A percentile compares a stretch with the other conserved stretches of the same genome.
phyloP scores from a whole-genome alignment of 345 rosid genomes.

The Adansonia digitata region DNA sequence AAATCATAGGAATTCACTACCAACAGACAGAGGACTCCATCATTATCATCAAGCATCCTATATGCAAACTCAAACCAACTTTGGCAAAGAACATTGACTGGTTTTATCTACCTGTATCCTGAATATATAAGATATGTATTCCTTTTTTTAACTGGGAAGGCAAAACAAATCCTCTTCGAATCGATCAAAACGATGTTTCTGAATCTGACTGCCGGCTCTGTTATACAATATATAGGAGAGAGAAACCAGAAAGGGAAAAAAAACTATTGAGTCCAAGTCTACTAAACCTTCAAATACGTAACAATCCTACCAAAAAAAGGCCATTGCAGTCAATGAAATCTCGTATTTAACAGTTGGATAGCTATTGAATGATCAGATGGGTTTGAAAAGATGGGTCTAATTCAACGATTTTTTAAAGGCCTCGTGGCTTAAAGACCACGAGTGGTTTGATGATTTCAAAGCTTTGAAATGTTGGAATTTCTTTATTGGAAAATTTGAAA shows the following conservation, averaged over 20 bases:
- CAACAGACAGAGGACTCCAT: not conserved
- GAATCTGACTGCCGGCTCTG: not conserved
- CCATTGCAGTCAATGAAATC: not conserved
- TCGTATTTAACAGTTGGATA: not conserved
- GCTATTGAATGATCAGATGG: not conserved
- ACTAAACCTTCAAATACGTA: slow-evolving; percentile 4
- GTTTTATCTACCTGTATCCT: not conserved
- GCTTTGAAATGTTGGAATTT: slow-evolving; percentile 6
- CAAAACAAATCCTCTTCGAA: not conserved
- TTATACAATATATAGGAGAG: not conserved
- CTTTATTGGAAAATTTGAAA: not conserved
- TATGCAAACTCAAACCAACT: not conserved
- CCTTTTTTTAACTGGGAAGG: not conserved
- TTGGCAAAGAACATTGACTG: not conserved
- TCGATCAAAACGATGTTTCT: not conserved
- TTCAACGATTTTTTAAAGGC: slow-evolving; percentile 2
- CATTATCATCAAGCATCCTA: not conserved
- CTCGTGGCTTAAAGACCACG: not conserved
- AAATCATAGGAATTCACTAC: not conserved
- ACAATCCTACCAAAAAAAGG: not conserved
- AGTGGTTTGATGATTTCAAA: slow-evolving; percentile 11
- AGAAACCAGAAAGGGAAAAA: no score
- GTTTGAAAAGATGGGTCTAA: slow-evolving; percentile 6
- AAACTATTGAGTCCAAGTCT: not conserved
- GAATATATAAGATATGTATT: not conserved